phyloP scores from a whole-genome alignment of 768 basidiomycete genomes.

The Auricularia auricula-judae region DNA sequence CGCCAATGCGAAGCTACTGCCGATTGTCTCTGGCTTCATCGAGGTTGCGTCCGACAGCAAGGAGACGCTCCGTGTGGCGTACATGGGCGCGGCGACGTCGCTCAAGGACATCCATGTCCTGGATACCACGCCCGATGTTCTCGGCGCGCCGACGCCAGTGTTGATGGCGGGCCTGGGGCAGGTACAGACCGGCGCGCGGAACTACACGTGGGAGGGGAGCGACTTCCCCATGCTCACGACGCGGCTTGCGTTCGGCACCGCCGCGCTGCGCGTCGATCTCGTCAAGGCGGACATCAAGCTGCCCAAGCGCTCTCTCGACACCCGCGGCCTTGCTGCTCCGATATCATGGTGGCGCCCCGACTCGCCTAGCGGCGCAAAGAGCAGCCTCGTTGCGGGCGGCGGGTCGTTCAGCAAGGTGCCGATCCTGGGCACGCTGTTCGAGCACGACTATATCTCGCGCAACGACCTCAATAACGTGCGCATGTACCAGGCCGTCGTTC shows the following conservation, averaged over 20 bases:
- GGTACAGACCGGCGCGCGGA: too few relatives aligned
- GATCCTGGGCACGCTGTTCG: slow-evolving; percentile 39
- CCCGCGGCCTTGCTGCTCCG: too few relatives aligned
- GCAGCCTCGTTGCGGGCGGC: slow-evolving; percentile 15
- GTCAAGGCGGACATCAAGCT: slow-evolving; percentile 34
- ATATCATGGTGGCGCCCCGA: too few relatives aligned
- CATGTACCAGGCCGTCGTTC: slow-evolving; percentile 18
- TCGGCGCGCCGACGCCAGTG: not conserved
- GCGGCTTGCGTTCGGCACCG: slow-evolving; percentile 38
- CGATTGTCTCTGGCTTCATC: slow-evolving; percentile 53
- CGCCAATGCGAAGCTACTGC: slow-evolving; percentile 32
- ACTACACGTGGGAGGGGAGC: too few relatives aligned
- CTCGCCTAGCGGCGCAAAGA: slow-evolving; percentile 17
- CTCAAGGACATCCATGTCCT: not conserved
- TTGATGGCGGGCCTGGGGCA: not conserved
- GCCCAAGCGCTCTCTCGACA: slow-evolving; percentile 10
- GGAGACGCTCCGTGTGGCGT: slow-evolving; percentile 4
- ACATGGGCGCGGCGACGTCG: slow-evolving; percentile 1
- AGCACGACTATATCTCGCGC: slow-evolving; percentile 36
- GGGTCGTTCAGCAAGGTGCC: slow-evolving; percentile 26
- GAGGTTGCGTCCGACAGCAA: slow-evolving; percentile 6
- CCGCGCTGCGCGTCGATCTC: slow-evolving; percentile 35
- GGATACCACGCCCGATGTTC: not conserved
- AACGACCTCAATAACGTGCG: slow-evolving; percentile 23
- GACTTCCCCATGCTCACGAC: too few relatives aligned